Percentiles rank a stretch among this genome's conserved stretches.
phyloP scores from a whole-genome alignment of 306 rosid species.

The Corylus avellana region DNA sequence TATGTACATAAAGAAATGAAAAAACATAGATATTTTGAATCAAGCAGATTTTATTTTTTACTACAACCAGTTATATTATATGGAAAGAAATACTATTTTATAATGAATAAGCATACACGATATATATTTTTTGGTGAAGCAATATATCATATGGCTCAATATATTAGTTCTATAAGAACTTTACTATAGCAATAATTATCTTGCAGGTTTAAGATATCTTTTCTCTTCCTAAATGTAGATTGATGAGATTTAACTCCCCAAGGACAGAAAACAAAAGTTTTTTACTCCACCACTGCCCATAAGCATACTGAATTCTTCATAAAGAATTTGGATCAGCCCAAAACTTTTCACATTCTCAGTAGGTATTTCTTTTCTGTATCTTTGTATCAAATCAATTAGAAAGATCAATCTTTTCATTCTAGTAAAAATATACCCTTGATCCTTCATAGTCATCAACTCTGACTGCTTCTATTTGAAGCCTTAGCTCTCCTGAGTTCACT shows the following conservation, averaged over 20 bases:
- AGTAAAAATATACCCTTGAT: constrained; percentile 60
- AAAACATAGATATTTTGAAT: not conserved
- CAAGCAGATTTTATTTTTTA: not conserved
- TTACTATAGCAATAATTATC: not conserved
- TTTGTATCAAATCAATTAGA: constrained; percentile 17
- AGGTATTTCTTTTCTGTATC: not conserved
- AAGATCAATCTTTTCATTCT: constrained; percentile 18
- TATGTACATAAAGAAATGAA: not conserved
- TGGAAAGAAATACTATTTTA: too few species aligned
- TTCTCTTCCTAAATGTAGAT: too few species aligned
- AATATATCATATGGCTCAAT: not conserved
- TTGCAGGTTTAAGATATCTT: not conserved
- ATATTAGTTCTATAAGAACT: not conserved
- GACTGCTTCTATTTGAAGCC: constrained; percentile 83
- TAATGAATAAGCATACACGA: too few species aligned
- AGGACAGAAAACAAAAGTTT: not conserved
- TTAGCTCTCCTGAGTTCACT: constrained; percentile 87
- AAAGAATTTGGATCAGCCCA: not conserved
- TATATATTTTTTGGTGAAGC: not conserved
- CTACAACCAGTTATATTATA: too few species aligned
- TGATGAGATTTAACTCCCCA: too few species aligned
- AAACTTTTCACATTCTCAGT: constrained; percentile 5
- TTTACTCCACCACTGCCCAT: not conserved
- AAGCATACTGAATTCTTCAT: not conserved
- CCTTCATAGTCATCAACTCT: constrained; percentile 67